Percentiles rank a stretch among this genome's conserved stretches.
Conservation (phyloP, 1,139 yeast species). For the Meyerozyma guilliermondii region DNA sequence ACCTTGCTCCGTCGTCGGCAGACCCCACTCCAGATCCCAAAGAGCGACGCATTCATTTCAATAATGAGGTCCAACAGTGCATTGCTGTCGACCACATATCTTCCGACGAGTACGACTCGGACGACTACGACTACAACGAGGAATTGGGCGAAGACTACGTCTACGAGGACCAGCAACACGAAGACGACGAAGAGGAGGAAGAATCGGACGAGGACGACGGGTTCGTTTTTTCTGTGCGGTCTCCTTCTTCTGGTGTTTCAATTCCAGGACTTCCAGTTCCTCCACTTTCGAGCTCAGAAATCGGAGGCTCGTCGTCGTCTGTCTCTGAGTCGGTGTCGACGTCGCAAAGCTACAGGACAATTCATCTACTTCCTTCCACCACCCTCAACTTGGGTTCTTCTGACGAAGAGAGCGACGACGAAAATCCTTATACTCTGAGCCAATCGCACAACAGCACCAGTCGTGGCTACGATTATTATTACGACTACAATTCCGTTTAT, state of each 20-base stretch:
- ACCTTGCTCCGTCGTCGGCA: conserved; percentile 10
- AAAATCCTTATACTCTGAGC: conserved; percentile 52
- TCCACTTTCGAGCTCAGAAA: conserved; percentile 1
- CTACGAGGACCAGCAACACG: conserved; percentile 4
- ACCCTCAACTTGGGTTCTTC: conserved; percentile 75
- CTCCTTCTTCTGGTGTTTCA: conserved; percentile 32
- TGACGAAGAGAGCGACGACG: conserved; percentile 60
- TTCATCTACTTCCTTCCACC: conserved; percentile 77
- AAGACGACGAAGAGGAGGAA: conserved; percentile 8
- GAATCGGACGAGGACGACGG: conserved; percentile 60
- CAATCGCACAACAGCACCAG: conserved; percentile 62
- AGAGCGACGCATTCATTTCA: conserved; percentile 78
- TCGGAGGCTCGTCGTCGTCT: conserved; percentile 4
- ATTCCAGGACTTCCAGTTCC: conserved; percentile 14
- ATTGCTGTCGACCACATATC: conserved; percentile 53
- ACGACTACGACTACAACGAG: conserved; percentile 10
- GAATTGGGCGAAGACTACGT: conserved; percentile 22
- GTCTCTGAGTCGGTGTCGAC: conserved; percentile 23
- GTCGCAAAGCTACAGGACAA: conserved; percentile 40
- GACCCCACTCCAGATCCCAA: conserved; percentile 4
- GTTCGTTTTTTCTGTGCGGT: conserved; percentile 54
- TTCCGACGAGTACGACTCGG: conserved; percentile 26
- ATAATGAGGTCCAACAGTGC: conserved; percentile 90
- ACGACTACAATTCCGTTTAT: conserved; percentile 84
- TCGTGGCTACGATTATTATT: conserved; percentile 78